Base-by-base conservation (phyloP, 331 rosid species). In the Rosa hybrid region DNA sequence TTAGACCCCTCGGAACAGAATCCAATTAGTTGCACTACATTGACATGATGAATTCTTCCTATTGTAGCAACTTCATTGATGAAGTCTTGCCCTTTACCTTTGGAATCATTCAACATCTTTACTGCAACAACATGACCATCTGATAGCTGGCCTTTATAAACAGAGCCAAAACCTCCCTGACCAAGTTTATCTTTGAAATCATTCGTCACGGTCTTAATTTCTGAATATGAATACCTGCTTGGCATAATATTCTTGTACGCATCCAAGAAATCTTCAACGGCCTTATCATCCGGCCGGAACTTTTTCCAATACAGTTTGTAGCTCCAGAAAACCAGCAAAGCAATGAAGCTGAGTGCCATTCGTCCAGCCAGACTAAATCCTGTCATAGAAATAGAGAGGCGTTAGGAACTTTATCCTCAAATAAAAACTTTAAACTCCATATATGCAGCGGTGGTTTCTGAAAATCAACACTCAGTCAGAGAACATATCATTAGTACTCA, bases 31-130 rank as follows among this genome's bases (percentile, higher is more conserved):
- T 57, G 23, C 63, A 57, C 63, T 11, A 57, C 63, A 57, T 57
- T 57, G 27, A 57, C 63, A 57, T 57, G 63, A 57, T 57, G 63
- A n/a, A 57, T 57, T 57, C 57, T 51, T 51, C 57, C 57, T 13
- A 51, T 51, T 12, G 57, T 51, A 5, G 7, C 17, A 51, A 51
- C 57, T 51, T 51, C 57, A 51, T 51, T 51, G 57, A 51, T 51
- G 57, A 51, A 51, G 0, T 51, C 57, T 51, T 51, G 57, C n/a
- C 57, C 57, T 3, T 51, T 51, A 16, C 57, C n/a, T 51, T 51
- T 51, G 20, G 17, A 51, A 51, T 17, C 57, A 51, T 5, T 12
- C 57, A 51, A 5, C 57, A 51, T 51, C 57, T 51, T 51, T 51
- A 51, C 57, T 51, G 57, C 57, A 2, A 51, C 57, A 4, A 51